Percentiles rank a stretch among this genome's conserved stretches.
phyloP scores from a whole-genome alignment of 345 rosid genomes.

The Eucalyptus cloeziana region DNA sequence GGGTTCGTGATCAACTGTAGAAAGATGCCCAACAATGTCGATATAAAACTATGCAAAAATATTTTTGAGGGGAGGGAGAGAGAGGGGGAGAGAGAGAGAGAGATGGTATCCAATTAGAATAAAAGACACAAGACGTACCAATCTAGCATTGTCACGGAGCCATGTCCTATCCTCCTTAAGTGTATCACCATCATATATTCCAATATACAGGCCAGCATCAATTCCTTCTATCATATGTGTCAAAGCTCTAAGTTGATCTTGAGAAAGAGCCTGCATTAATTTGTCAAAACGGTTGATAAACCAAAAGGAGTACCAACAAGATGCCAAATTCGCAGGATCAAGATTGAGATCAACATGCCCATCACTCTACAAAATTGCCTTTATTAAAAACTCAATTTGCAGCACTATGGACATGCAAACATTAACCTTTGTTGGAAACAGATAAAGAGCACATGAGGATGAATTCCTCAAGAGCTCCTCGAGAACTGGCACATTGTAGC shows the following conservation, averaged over 20 bases:
- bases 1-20: slow-evolving; percentile 95
- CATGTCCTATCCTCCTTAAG: slow-evolving; percentile 45
- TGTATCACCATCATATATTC: slow-evolving; percentile 96
- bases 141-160: slow-evolving; percentile 65
- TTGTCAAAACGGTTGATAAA: not conserved
- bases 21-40: slow-evolving; percentile 3
- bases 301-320: not conserved
- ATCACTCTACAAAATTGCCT: not conserved
- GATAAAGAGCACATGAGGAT: slow-evolving; percentile 72
- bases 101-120: not conserved
- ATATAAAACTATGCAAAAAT: not conserved
- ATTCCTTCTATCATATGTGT: slow-evolving; percentile 31
- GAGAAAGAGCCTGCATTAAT: slow-evolving; percentile 78
- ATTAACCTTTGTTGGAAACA: slow-evolving; percentile 87
- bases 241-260: slow-evolving; percentile 83
- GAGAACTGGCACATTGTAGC: slow-evolving; percentile 90
- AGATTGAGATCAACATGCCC: not conserved
- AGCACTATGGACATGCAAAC: not conserved
- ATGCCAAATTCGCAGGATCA: not conserved
- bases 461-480: slow-evolving; percentile 57
- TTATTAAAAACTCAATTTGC: not conserved
- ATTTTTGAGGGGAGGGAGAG: not conserved
- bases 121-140: slow-evolving; percentile 37
- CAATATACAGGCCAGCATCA: slow-evolving; percentile 38
- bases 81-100: not conserved